Conservation (phyloP, 2,329 filamentous ascomycete genomes). For the Penicillium aurantiogriseum region DNA sequence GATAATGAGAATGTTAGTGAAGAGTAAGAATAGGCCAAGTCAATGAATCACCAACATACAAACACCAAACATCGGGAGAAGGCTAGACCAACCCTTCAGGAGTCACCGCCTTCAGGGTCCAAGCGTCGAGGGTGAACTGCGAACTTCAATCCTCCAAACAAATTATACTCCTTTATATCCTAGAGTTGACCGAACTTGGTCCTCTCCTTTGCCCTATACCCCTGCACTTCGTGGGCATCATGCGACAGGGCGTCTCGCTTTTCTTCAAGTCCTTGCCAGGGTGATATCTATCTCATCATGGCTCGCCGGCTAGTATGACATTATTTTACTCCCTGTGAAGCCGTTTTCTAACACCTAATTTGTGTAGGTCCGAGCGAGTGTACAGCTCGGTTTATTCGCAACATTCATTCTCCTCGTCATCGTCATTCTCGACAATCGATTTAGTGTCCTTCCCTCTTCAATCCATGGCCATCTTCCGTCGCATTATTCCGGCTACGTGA, state of each 20-base stretch:
- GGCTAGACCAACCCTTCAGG: slow-evolving; percentile 13
- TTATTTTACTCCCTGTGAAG: background rate
- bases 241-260: slow-evolving; percentile 31
- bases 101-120: slow-evolving; percentile 33
- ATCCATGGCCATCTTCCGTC: slow-evolving; percentile 85
- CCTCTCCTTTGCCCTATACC: slow-evolving; percentile 25
- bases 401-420: slow-evolving; percentile 67
- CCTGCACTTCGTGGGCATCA: slow-evolving; percentile 25
- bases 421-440: slow-evolving; percentile 83
- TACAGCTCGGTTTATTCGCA: slow-evolving; percentile 69
- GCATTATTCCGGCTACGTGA: slow-evolving; percentile 78
- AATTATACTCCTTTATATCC: slow-evolving; percentile 10
- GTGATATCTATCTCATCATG: slow-evolving; percentile 37
- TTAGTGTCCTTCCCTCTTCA: slow-evolving; percentile 77
- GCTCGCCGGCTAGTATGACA: slow-evolving; percentile 44
- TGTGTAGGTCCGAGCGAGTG: slow-evolving; percentile 60
- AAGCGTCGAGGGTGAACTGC: slow-evolving; percentile 16
- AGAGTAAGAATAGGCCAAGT: background rate
- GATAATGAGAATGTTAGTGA: background rate
- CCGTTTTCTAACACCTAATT: slow-evolving; percentile 3
- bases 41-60: background rate
- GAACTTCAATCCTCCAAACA: slow-evolving; percentile 8
- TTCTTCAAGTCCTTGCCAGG: slow-evolving; percentile 32
- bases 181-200: slow-evolving; percentile 32
- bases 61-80: background rate